phyloP scores from a whole-genome alignment of 164 flowering plant species.

The Berberis thunbergii region DNA sequence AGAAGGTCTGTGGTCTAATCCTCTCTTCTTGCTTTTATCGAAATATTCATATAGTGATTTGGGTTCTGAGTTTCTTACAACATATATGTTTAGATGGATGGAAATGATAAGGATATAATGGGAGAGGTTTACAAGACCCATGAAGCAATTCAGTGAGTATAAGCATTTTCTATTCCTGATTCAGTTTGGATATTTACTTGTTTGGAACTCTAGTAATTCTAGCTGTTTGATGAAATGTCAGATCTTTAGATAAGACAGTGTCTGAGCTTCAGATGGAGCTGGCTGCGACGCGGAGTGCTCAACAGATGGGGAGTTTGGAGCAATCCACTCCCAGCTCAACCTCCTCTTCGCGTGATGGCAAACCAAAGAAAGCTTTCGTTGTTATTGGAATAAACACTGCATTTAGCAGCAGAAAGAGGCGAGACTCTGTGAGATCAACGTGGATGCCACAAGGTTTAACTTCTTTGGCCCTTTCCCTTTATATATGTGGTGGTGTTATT shows the following conservation, averaged over 20 bases:
- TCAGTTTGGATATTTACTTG: background rate
- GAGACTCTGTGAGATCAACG: constrained; percentile 51
- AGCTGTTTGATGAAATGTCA: constrained; percentile 18
- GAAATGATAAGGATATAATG: constrained; percentile 40
- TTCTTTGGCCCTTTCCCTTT: background rate
- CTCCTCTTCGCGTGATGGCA: constrained; percentile 17
- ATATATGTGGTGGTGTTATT: too few species aligned
- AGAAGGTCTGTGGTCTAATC: constrained; percentile 14
- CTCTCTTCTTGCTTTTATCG: background rate
- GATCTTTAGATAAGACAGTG: constrained; percentile 71
- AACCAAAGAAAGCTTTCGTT: constrained; percentile 53
- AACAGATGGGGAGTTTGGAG: constrained; percentile 26
- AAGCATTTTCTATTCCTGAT: background rate
- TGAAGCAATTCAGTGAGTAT: constrained; percentile 77
- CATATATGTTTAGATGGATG: constrained; percentile 25
- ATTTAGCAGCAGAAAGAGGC: constrained; percentile 69
- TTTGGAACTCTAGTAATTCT: background rate
- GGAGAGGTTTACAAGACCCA: constrained; percentile 71
- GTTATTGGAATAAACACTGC: constrained; percentile 97
- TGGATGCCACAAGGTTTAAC: constrained; percentile 64
- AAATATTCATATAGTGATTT: background rate
- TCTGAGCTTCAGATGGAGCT: constrained; percentile 76
- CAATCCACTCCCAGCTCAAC: constrained; percentile 13
- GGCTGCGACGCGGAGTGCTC: constrained; percentile 50
- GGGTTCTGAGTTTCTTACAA: background rate